Evolutionary conservation across 352 stramenopile genomes (phyloP).

Genomic region (Saprolegnia diclina): DNA sequence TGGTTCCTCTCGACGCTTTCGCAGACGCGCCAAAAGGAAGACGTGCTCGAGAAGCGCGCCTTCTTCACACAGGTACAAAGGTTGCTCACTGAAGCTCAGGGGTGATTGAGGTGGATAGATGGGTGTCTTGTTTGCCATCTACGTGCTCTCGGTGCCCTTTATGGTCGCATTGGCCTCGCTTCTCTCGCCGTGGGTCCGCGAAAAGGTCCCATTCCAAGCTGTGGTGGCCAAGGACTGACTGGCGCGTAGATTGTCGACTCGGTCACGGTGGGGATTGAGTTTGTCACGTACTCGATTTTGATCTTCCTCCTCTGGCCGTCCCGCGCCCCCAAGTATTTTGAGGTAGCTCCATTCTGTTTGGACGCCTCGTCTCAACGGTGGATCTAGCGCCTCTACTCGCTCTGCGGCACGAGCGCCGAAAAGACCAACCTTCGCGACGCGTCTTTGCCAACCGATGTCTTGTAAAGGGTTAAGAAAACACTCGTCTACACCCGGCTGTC

Average conservation of each 20-base stretch:
- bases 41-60: slow-evolving; percentile 42
- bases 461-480: background rate
- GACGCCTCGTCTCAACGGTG: background rate
- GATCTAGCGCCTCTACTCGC: slow-evolving; percentile 14
- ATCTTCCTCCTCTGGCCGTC: slow-evolving; percentile 68
- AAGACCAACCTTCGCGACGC: slow-evolving; percentile 15
- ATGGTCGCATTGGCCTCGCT: slow-evolving; percentile 67
- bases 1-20: slow-evolving; percentile 67
- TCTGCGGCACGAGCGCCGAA: slow-evolving; percentile 5
- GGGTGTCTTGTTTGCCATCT: slow-evolving; percentile 54
- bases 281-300: slow-evolving; percentile 51
- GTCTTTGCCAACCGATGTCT: slow-evolving; percentile 6
- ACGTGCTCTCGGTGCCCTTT: slow-evolving; percentile 62
- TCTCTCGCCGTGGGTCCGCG: slow-evolving; percentile 68
- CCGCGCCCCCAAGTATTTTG: slow-evolving; percentile 64
- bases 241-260: slow-evolving; percentile 39
- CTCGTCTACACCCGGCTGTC: background rate
- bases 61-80: slow-evolving; percentile 55
- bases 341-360: slow-evolving; percentile 39
- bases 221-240: background rate
- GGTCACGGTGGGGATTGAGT: slow-evolving; percentile 47
- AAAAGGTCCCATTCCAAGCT: slow-evolving; percentile 35
- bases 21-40: slow-evolving; percentile 57
- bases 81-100: background rate
- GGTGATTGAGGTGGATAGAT: slow-evolving; percentile 36